Evolutionary conservation across 1,284 basidiomycete species (phyloP), one percentile per base, ranked within the genome.

Genomic region (Ustilago tritici): DNA sequence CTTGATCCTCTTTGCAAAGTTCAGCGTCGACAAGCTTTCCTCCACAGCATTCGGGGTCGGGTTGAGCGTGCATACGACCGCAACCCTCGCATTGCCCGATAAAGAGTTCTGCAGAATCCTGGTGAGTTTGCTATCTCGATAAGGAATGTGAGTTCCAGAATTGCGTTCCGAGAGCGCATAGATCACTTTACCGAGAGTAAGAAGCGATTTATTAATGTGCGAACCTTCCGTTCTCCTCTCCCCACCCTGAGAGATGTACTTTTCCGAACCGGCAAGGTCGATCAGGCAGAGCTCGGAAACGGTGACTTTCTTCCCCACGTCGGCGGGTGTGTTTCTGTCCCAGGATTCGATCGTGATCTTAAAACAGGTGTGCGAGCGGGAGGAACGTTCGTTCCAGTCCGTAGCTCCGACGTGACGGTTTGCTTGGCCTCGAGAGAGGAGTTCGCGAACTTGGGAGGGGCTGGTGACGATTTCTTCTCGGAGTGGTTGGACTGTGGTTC

Each of bases 261-360:
- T 95, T 85, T 99, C 96, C 1, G 94, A 96, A 0, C 96, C 96
- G 53, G 96, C 96, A n/a, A 99, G 89, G 89, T 99, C 95, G 73
- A 97, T 95, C 53, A 97, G 89, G 86, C 91, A 93, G 90, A 94
- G 82, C 65, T 84, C 76, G 65, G 77, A 80, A 43, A 85, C 70
- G 3, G 81, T 76, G 12, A 82, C 76, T 50, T 77, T 82, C n/a
- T 78, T 79, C n/a, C 76, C 76, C 3, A 43, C 17, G 23, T 61
- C 57, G 32, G 28, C 53, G 1, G 31, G 46, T 15, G 54, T 59
- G 34, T 67, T 67, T 32, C 79, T 64, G 14, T 74, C 65, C 69
- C 81, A 82, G 32, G 71, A 72, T 63, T 80, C 77, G 65, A 86
- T 86, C 23, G 88, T 88, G 58, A 90, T 88, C 10, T 88, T 88